These are phyloP conservation scores for Cladobotryum protrusum DNA, from an alignment of 2,329 filamentous ascomycete genomes.

Conservation along the genomic window DNA sequence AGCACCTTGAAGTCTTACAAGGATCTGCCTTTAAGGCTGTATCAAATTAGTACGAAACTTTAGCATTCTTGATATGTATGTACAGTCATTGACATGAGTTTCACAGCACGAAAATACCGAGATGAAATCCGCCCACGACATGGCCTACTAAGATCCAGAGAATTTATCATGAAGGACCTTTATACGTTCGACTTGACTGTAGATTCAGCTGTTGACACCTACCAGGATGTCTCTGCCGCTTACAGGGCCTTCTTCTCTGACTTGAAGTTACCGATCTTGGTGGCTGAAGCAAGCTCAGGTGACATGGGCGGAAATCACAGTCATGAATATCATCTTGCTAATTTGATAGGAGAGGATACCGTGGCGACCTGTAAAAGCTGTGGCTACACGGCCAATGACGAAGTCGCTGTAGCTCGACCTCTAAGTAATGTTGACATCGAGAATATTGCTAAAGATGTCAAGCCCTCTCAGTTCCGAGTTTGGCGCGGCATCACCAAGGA, in stretches of 20 bases:
- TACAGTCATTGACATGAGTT: slow-evolving; percentile 14
- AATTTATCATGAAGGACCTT: slow-evolving; percentile 97
- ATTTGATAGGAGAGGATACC: slow-evolving; percentile 74
- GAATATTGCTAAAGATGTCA: not conserved
- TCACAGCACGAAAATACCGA: slow-evolving; percentile 77
- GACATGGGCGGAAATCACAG: slow-evolving; percentile 90
- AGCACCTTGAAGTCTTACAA: slow-evolving; percentile 74
- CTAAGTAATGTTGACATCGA: not conserved
- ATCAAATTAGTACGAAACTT: slow-evolving; percentile 69
- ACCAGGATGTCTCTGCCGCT: slow-evolving; percentile 63
- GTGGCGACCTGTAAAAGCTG: slow-evolving; percentile 72
- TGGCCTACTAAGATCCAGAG: slow-evolving; percentile 77
- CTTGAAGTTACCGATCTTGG: slow-evolving; percentile 73
- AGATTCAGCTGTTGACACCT: slow-evolving; percentile 70
- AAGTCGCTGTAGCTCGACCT: slow-evolving; percentile 54
- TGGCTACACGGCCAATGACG: slow-evolving; percentile 76
- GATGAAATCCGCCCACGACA: slow-evolving; percentile 87
- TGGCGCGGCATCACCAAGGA: slow-evolving; percentile 66
- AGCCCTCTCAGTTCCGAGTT: slow-evolving; percentile 25
- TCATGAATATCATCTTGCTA: slow-evolving; percentile 89
- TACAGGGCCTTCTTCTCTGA: slow-evolving; percentile 77
- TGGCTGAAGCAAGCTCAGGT: slow-evolving; percentile 88
- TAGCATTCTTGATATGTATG: no score
- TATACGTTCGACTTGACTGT: slow-evolving; percentile 82
- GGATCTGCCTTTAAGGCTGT: slow-evolving; percentile 76